Percentiles rank a stretch among this genome's conserved stretches.
These are phyloP conservation scores for Ulvella scutata DNA, from an alignment of 139 green algal species.

Conservation along the genomic window DNA sequence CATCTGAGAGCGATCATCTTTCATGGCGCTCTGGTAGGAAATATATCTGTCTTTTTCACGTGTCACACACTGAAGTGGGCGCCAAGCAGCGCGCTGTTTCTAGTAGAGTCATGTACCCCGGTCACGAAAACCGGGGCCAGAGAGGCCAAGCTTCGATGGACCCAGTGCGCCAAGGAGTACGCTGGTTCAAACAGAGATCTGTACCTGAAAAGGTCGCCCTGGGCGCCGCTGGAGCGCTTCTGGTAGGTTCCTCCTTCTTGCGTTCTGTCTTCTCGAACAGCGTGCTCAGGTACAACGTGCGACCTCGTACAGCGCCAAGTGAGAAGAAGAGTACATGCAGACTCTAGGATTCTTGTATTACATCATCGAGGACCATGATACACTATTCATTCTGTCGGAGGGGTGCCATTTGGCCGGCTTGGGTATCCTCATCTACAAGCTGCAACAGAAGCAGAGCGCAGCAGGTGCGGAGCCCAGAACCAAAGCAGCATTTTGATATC, in stretches of 20 bases:
- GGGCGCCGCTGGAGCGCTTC: not conserved
- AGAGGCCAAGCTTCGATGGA: not conserved
- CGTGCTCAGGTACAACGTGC: too few species aligned
- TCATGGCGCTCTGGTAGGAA: too few species aligned
- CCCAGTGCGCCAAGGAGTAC: not conserved
- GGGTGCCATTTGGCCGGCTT: slow-evolving; percentile 87
- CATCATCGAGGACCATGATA: slow-evolving; percentile 94
- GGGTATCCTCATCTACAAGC: slow-evolving; percentile 81
- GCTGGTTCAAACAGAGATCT: not conserved
- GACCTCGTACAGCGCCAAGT: not conserved
- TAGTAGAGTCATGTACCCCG: too few species aligned
- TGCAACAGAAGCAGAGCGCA: slow-evolving; percentile 68
- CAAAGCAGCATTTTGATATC: not conserved
- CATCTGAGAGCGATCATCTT: too few species aligned
- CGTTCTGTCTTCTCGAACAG: not conserved
- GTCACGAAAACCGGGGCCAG: too few species aligned
- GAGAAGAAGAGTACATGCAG: slow-evolving; percentile 12
- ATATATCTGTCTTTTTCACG: too few species aligned
- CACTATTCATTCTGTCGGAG: slow-evolving; percentile 89
- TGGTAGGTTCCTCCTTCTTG: not conserved
- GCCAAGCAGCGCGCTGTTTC: too few species aligned
- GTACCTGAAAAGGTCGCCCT: not conserved
- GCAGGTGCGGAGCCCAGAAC: slow-evolving; percentile 41
- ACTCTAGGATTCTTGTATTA: slow-evolving; percentile 47
- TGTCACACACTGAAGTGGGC: too few species aligned